phyloP scores from a whole-genome alignment of 495 filamentous ascomycete species.

The Immersiella caudata region DNA sequence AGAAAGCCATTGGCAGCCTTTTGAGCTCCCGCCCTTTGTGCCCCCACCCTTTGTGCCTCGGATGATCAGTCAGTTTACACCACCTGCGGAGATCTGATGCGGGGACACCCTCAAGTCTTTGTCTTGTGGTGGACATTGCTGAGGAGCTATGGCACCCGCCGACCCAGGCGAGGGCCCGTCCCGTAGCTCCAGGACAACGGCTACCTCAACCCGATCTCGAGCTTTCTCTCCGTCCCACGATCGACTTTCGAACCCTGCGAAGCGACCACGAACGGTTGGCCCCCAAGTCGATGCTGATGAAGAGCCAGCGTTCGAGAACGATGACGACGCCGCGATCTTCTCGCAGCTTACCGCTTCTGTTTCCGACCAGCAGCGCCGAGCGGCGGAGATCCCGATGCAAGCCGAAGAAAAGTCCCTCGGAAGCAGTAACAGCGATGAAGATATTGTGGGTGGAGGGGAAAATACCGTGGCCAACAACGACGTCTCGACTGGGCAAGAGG shows the following conservation, averaged over 20 bases:
- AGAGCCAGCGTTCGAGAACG: neutral
- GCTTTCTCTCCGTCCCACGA: neutral
- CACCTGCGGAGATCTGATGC: too few species aligned
- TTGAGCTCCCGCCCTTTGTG: too few species aligned
- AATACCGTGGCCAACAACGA: neutral
- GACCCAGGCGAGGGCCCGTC: neutral
- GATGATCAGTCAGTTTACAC: too few species aligned
- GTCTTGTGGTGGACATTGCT: neutral
- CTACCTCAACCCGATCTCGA: neutral
- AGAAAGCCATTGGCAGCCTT: too few species aligned
- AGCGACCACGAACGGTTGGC: neutral
- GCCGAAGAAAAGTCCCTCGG: neutral
- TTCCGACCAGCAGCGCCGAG: neutral
- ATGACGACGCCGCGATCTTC: neutral
- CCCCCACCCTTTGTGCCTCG: too few species aligned
- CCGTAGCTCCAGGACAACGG: neutral
- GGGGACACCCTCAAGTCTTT: neutral
- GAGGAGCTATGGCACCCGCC: neutral
- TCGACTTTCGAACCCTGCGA: neutral
- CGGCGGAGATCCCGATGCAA: neutral
- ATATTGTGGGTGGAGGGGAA: neutral
- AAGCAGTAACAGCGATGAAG: neutral
- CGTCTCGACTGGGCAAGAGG: neutral
- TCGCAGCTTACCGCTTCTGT: neutral
- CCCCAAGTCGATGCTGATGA: neutral